Percentiles rank a stretch among this genome's conserved stretches.
Evolutionary conservation across 2,329 filamentous ascomycete species (phyloP).

Genomic region (Talaromyces amestolkiae): DNA sequence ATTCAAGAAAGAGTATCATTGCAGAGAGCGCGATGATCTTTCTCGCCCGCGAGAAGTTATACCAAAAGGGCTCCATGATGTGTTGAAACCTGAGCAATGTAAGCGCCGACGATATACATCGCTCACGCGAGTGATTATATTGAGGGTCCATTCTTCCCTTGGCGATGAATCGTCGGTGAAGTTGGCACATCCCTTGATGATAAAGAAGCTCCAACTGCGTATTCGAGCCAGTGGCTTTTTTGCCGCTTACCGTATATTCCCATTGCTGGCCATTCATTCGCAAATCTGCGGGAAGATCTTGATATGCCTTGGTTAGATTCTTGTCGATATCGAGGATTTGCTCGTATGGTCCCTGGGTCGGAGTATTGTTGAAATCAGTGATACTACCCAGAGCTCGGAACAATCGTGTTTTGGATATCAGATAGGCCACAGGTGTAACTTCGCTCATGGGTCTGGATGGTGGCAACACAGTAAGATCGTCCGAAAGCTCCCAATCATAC

Average conservation of each 20-base stretch:
- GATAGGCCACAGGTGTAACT: constrained; percentile 54
- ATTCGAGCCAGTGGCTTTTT: constrained; percentile 8
- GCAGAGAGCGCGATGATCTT: constrained; percentile 7
- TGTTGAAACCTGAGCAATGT: constrained; percentile 11
- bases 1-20: constrained; percentile 17
- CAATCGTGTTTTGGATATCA: constrained; percentile 49
- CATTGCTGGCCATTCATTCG: constrained; percentile 8
- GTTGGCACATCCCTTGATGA: constrained; percentile 83
- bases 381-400: constrained; percentile 45
- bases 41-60: constrained; percentile 12
- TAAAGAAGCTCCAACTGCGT: constrained; percentile 52
- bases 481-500: constrained; percentile 63
- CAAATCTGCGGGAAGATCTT: constrained; percentile 69
- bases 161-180: constrained; percentile 82
- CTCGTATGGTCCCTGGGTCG: constrained; percentile 52
- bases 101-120: constrained; percentile 68
- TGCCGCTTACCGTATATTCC: constrained; percentile 1
- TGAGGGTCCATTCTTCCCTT: constrained; percentile 72
- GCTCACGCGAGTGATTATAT: constrained; percentile 84
- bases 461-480: constrained; percentile 55
- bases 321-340: constrained; percentile 60
- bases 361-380: constrained; percentile 41
- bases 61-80: constrained; percentile 11
- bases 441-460: constrained; percentile 57
- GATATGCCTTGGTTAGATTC: constrained; percentile 54